Base-by-base conservation (phyloP, 208 protist genomes). In the Blastocrithidia nonstop region DNA sequence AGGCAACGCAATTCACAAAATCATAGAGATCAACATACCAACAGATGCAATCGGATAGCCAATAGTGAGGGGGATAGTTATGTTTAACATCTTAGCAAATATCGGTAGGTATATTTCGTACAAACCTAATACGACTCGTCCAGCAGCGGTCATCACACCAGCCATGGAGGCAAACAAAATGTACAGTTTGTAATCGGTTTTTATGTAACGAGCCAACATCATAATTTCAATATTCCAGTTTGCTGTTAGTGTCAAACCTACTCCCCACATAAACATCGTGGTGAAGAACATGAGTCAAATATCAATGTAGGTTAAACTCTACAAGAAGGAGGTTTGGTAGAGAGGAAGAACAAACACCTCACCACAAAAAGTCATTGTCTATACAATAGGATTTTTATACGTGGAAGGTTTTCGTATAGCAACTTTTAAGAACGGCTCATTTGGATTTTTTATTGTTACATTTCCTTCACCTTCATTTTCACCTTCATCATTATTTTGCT, bases 211-310 rank as follows among this genome's bases (percentile, higher is more conserved):
- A 9, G 60, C 56, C 15, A 41, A 43, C 15, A 66, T 24, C 50
- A 73, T 63, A 21, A 73, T 48, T 33, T 61, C 40, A 8, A 78
- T 78, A 44, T 70, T 66, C 46, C 57, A 71, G 48, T 70, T 78
- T 17, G 46, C 54, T 9, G 65, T 72, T 48, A 69, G 44, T 17
- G 57, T 61, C 1, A 78, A 41, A 4, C 70, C 70, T 8, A 71
- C 39, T 31, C 64, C 70, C 70, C 70, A 78, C 9, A 78, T 51
- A 6, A 57, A 49, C 38, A 77, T 31, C 9, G 59, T 68, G 2
- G 63, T 71, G 44, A 54, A 77, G 16, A 53, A 54, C 26, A 71
- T 58, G 9, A 78, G 15, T 61, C 65, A 78, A 15, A 73, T 42
- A 43, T 73, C 60, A 32, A 73, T 40, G 25, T 71, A 73, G 16